These are phyloP conservation scores for Ambispora gerdemannii DNA, from an alignment of 192 early-diverging fungal species.

Conservation along the genomic window DNA sequence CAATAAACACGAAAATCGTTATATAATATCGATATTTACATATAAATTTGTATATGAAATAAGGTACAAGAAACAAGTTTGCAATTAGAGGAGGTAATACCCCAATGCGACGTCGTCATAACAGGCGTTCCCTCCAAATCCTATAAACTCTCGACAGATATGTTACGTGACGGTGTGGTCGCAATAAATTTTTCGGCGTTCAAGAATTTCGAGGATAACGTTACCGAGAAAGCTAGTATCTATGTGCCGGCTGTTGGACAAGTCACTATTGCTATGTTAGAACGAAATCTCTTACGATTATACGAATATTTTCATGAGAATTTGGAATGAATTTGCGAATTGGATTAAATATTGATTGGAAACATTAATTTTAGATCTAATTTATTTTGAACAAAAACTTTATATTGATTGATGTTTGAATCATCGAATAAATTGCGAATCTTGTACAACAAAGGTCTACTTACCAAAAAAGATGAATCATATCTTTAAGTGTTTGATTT, in stretches of 20 bases:
- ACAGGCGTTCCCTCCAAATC: conserved; percentile 88
- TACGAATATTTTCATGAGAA: conserved; percentile 56
- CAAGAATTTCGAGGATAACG: conserved; percentile 92
- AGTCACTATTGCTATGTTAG: conserved; percentile 97
- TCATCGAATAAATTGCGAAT: no score
- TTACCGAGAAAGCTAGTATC: conserved; percentile 90
- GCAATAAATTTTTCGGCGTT: conserved; percentile 97
- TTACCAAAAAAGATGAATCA: no score
- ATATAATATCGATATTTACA: no score
- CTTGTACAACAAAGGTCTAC: no score
- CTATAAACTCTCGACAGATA: conserved; percentile 83
- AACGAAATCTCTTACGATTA: conserved; percentile 90
- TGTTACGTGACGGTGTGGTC: conserved; percentile 94
- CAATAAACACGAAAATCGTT: no score
- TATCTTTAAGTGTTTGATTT: no score
- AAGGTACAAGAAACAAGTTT: conserved; percentile 71
- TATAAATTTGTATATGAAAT: no score
- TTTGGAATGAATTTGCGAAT: no score
- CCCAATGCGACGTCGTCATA: conserved; percentile 94
- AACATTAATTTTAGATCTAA: no score
- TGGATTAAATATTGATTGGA: no score
- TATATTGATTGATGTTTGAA: no score
- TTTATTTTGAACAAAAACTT: no score
- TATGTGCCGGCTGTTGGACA: conserved; percentile 97
- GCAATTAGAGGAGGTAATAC: conserved; percentile 76